Conservation (phyloP, 2,329 filamentous ascomycete genomes). For the Alternaria panax region DNA sequence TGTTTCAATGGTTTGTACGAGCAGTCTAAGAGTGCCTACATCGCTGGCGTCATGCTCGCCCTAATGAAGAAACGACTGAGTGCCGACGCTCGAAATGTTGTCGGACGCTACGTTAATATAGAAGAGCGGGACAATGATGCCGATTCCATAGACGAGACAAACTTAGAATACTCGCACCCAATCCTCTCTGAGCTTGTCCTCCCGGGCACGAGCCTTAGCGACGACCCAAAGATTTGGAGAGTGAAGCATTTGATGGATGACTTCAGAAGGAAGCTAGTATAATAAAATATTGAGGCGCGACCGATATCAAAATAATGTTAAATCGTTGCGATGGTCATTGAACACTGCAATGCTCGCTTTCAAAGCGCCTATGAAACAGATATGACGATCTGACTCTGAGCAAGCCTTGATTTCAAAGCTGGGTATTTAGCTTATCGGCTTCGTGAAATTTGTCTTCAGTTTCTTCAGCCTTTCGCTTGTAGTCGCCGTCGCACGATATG, state of each 20-base stretch:
- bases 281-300: neutral
- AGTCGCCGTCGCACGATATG: too few species aligned
- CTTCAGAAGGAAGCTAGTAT: neutral
- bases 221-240: conserved; percentile 3
- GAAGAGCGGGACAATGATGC: neutral
- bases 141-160: neutral
- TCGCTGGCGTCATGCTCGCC: conserved; percentile 7
- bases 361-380: neutral
- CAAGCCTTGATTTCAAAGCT: neutral
- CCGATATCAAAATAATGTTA: neutral
- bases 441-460: neutral
- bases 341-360: neutral
- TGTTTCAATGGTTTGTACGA: conserved; percentile 14
- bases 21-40: conserved; percentile 12
- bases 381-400: neutral
- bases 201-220: conserved; percentile 2
- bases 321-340: neutral
- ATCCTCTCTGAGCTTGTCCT: conserved; percentile 7
- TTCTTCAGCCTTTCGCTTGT: too few species aligned
- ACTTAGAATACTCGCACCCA: neutral
- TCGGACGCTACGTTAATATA: neutral
- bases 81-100: neutral
- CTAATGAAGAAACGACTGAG: conserved; percentile 9
- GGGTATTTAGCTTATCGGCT: neutral
- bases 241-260: conserved; percentile 3